A percentile compares a stretch with the other conserved stretches of the same genome.
Evolutionary conservation across 2,329 filamentous ascomycete genomes (phyloP).

Genomic region (Aschersonia sp.): DNA sequence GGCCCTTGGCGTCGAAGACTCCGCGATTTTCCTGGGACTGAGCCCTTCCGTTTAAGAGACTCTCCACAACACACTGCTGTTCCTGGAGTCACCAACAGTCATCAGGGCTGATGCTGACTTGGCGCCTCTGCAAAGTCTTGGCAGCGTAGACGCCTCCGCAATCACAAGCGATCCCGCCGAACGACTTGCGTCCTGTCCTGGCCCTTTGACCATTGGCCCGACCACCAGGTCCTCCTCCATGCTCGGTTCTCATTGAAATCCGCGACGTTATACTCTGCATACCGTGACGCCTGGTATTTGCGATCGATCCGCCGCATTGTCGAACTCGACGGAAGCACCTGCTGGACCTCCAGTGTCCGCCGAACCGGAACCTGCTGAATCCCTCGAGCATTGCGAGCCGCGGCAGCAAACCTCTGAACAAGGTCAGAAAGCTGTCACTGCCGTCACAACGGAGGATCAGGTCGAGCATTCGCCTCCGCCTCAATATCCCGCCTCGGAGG

Average conservation of each 20-base stretch:
- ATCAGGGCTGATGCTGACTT: background rate
- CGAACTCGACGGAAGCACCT: slow-evolving; percentile 16
- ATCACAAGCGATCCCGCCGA: background rate
- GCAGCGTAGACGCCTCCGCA: background rate
- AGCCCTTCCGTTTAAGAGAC: no score
- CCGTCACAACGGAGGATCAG: slow-evolving; percentile 11
- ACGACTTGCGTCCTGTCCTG: background rate
- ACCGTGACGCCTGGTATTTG: slow-evolving; percentile 7
- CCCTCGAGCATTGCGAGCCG: slow-evolving; percentile 12
- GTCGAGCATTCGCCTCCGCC: slow-evolving; percentile 38
- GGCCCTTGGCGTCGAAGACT: no score
- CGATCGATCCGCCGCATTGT: slow-evolving; percentile 22
- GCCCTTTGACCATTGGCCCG: background rate
- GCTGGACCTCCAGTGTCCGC: slow-evolving; percentile 20
- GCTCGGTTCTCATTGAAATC: no score
- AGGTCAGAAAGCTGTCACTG: slow-evolving; percentile 8
- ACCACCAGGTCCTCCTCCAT: background rate
- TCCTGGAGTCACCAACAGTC: no score
- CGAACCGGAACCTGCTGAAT: slow-evolving; percentile 15
- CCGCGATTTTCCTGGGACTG: no score
- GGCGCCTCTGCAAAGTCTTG: background rate
- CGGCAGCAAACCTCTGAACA: slow-evolving; percentile 7
- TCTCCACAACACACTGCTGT: no score
- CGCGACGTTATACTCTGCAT: background rate
- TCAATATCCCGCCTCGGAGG: slow-evolving; percentile 42